Evolutionary conservation across 2,329 filamentous ascomycete genomes (phyloP), one percentile per base, ranked within the genome.

Genomic region (Phaeosphaeria sp.): DNA sequence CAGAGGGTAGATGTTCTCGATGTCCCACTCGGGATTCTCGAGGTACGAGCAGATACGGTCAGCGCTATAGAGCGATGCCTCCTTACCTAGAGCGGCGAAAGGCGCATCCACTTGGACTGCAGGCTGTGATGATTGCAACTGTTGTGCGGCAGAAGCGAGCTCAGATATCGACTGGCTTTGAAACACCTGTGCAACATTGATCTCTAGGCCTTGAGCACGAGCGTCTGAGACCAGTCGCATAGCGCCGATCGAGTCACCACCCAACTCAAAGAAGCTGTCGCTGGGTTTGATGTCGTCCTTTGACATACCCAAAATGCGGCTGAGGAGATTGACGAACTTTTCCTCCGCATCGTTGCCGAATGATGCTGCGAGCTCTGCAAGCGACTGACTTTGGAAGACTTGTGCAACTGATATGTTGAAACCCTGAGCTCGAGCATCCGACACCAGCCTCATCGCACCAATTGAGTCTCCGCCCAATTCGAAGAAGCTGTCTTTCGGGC

Each of bases 1-100:
- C 1, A 84, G 80, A 2, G 87, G 87, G 2, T 87, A 78, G 1
- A 88, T 80, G 61, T 89, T 83, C 2, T 76, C 69, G 43, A 90
- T 80, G 8, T 78, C 80, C 77, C 83, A 85, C 22, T 79, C 73
- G 9, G 79, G 77, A 56, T 85, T 79, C 8, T 80, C 79, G 3
- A 90, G 80, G 45, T 81, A 79, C 0, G 85, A 81, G 18, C 78
- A 79, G 27, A 89, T 80, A 1, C 74, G 73, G n/a, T 79, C 76
- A 4, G 80, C 74, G 11, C 86, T 68, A 49, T 86, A 84, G 43
- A 71, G 69, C 0, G 80, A 62, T 40, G 70, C 73, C 60, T 85
- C 77, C 0, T 73, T 64, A 0, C 76, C 76, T 0, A 89, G 72
- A 0, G 84, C 77, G 0, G 82, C 83, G 68, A 87, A 88, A 0